Percentiles rank a stretch among this genome's conserved stretches.
phyloP scores from a whole-genome alignment of 257 asterid genomes.

The Solanum rostratum region DNA sequence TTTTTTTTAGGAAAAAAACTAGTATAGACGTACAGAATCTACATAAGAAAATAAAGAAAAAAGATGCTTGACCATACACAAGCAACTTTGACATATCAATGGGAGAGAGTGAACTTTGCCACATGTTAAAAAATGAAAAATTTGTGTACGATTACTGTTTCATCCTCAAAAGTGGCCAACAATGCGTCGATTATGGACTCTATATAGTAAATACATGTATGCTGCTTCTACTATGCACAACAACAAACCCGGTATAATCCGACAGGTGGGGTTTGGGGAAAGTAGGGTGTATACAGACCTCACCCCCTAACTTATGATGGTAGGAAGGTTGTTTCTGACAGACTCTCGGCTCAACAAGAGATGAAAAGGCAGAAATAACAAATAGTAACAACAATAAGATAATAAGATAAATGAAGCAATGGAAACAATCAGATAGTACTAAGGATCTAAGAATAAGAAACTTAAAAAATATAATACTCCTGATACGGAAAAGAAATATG shows the following conservation, averaged over 20 bases:
- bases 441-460: neutral
- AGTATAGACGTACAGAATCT: neutral
- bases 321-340: neutral
- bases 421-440: neutral
- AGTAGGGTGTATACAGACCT: neutral
- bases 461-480: neutral
- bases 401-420: neutral
- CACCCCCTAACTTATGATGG: neutral
- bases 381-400: neutral
- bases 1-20: neutral
- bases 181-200: neutral
- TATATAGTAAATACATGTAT: neutral
- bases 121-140: neutral
- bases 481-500: neutral
- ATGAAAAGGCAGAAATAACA: neutral
- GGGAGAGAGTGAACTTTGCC: neutral
- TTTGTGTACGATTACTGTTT: neutral
- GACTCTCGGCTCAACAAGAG: neutral
- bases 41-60: neutral
- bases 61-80: neutral
- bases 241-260: neutral
- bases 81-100: neutral
- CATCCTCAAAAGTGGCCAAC: neutral
- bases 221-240: neutral
- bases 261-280: neutral